These are phyloP conservation scores for Solanum hybrid DNA, from an alignment of 305 asterid genomes.

Conservation along the genomic window DNA sequence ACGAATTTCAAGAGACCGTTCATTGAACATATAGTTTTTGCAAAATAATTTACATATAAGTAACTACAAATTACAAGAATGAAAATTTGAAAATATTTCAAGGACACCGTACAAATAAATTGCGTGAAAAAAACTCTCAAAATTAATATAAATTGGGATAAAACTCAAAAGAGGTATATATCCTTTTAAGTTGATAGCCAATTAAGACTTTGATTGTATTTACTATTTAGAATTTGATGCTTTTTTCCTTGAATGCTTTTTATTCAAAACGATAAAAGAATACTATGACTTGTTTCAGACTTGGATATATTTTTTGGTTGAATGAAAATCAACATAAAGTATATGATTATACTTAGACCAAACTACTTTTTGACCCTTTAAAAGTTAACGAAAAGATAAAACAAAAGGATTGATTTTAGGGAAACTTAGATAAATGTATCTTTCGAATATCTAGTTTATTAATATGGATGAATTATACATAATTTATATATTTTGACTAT, in stretches of 20 bases:
- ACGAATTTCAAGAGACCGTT: neutral
- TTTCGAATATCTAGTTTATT: neutral
- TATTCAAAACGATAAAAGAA: neutral
- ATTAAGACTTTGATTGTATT: neutral
- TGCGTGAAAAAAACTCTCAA: neutral
- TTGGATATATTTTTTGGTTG: neutral
- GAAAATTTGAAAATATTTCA: neutral
- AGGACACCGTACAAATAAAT: neutral
- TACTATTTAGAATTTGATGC: neutral
- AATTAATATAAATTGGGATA: neutral
- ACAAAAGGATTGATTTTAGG: neutral
- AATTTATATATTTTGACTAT: neutral
- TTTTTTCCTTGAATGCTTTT: neutral
- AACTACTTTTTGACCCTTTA: neutral
- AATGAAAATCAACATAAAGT: neutral
- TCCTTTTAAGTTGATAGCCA: neutral
- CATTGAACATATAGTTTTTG: neutral
- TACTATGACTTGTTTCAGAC: neutral
- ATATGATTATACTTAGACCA: neutral
- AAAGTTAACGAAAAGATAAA: neutral
- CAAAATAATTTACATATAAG: neutral
- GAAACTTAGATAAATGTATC: neutral
- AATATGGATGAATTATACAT: neutral
- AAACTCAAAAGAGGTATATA: neutral
- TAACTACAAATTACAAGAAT: neutral